phyloP scores from a whole-genome alignment of 2,329 filamentous ascomycete species.

The Coccinonectria pachysandricola region DNA sequence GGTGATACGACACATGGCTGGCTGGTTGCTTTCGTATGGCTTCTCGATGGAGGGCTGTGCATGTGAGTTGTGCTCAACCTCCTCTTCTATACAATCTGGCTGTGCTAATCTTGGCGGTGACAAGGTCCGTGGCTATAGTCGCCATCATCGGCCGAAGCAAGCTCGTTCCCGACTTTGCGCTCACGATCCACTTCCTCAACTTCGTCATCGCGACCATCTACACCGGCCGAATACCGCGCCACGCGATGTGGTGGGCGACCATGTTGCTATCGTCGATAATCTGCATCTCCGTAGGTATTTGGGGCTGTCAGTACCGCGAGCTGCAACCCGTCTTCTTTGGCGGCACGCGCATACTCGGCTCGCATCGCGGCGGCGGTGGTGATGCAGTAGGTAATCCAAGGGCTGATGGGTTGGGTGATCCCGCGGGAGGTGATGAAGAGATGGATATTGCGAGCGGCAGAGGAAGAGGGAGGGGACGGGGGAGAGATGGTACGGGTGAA shows the following conservation, averaged over 20 bases:
- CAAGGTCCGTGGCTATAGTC: slow-evolving; percentile 75
- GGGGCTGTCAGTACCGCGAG: slow-evolving; percentile 87
- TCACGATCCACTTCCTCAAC: slow-evolving; percentile 80
- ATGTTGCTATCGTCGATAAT: slow-evolving; percentile 37
- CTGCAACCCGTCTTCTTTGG: slow-evolving; percentile 82
- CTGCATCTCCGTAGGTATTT: slow-evolving; percentile 59
- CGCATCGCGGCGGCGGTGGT: slow-evolving; percentile 4
- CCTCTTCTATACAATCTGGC: slow-evolving; percentile 5
- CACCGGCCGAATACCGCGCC: slow-evolving; percentile 62
- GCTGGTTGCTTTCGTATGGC: slow-evolving; percentile 47
- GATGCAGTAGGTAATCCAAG: too few species aligned
- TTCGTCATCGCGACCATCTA: slow-evolving; percentile 70
- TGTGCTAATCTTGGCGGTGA: too few species aligned
- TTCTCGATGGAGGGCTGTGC: slow-evolving; percentile 44
- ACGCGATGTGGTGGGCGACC: slow-evolving; percentile 76
- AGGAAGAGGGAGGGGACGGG: slow-evolving; percentile 36
- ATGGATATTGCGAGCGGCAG: slow-evolving; percentile 40
- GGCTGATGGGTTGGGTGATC: slow-evolving; percentile 10
- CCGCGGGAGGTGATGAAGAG: slow-evolving; percentile 32
- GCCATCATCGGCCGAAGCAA: slow-evolving; percentile 81
- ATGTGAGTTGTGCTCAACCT: slow-evolving; percentile 28
- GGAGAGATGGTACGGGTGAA: slow-evolving; percentile 44
- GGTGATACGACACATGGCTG: slow-evolving; percentile 54
- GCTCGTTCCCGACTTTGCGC: slow-evolving; percentile 86
- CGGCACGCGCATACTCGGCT: slow-evolving; percentile 34